Evolutionary conservation across 2,329 filamentous ascomycete genomes (phyloP).

Genomic region (Exophiala sp.): DNA sequence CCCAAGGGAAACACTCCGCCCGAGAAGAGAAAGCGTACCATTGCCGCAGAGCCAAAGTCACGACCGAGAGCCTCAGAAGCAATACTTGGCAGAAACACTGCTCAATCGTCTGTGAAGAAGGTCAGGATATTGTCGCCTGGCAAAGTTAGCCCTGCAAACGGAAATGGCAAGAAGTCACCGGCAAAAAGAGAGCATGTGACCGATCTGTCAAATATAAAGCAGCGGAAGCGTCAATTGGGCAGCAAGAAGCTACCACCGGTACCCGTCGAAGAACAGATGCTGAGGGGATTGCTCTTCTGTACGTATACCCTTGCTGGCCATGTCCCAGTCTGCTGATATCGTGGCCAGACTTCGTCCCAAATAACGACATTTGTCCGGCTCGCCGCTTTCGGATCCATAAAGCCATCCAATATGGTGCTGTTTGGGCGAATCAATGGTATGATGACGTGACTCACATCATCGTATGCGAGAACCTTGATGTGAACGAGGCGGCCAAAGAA

Average conservation of each 20-base stretch:
- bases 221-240: slow-evolving; percentile 41
- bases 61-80: background rate
- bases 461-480: slow-evolving; percentile 55
- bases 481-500: slow-evolving; percentile 11
- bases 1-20: background rate
- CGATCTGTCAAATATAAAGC: slow-evolving; percentile 14
- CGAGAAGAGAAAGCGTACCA: background rate
- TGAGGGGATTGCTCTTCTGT: slow-evolving; percentile 58
- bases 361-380: slow-evolving; percentile 63
- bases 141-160: background rate
- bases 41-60: background rate
- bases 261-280: slow-evolving; percentile 52
- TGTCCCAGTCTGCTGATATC: slow-evolving; percentile 4
- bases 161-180: background rate
- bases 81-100: background rate
- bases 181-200: slow-evolving; percentile 5
- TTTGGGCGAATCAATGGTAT: slow-evolving; percentile 57
- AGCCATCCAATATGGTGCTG: slow-evolving; percentile 67
- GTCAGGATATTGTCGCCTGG: background rate
- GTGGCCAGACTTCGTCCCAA: slow-evolving; percentile 65
- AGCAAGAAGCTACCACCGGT: slow-evolving; percentile 31
- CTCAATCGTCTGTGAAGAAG: background rate
- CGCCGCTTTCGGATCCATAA: slow-evolving; percentile 68
- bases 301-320: slow-evolving; percentile 24
- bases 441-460: slow-evolving; percentile 47